Evolutionary conservation across 73 alveolate genomes (phyloP), one percentile per base, ranked within the genome.

Genomic region (Paramecium biaurelia): DNA sequence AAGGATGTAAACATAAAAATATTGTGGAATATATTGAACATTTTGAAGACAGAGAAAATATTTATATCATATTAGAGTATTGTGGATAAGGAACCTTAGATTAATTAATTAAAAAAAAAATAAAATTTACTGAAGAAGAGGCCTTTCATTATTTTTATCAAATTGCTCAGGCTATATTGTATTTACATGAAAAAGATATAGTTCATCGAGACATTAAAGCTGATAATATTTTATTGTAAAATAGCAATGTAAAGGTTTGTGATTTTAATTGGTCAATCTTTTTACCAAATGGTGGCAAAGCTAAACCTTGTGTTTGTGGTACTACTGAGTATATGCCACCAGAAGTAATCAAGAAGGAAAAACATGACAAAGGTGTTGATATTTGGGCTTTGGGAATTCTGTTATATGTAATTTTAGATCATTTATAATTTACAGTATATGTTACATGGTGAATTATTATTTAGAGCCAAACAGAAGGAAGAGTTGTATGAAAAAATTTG

Each of bases 81-180:
- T 41, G 67, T 79, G 70, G 18, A 42, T 20, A 20, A 18, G 70
- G 49, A 10, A 43, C 74, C 32, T 24, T 79, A 28, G 20, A 43
- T 21, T 12, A 15, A 18, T 79, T 30, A 6, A 26, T 79, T 5
- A 43, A 43, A 42, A 79, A 20, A 34, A 47, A 24, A 20, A 2
- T 49, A 86, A 56, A 28, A 76, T 85, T 94, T n/a, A 24, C 26
- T n/a, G 97, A 96, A 76, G 93, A 57, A 23, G 82, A 53, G 5
- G 93, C 93, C 9, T 43, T 86, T 14, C 41, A 38, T 24, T 45
- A 45, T 37, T 47, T 76, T 49, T 45, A 41, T 37, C 37, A 90
- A 45, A 76, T 32, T 4, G 86, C 86, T 20, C 10, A 35, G 9
- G 63, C 59, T 15, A 20, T 79, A 6, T 26, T 18, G n/a, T 79